Conservation (phyloP, 140 eudicot species). For the Ambrosia hybrid region DNA sequence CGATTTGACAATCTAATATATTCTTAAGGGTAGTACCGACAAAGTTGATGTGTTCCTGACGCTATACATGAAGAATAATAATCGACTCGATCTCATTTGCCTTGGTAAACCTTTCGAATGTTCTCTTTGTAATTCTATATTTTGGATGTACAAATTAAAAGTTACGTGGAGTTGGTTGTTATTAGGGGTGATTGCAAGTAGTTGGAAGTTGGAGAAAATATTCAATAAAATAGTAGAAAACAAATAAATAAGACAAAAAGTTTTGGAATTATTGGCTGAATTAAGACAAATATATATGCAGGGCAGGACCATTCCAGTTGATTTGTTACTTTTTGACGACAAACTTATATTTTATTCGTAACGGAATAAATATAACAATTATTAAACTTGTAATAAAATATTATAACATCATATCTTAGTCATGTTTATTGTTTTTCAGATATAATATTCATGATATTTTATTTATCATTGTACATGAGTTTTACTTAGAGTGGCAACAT, state of each 20-base stretch:
- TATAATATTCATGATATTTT: too few species aligned
- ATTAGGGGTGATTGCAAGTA: background rate
- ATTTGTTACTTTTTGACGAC: conserved; percentile 24
- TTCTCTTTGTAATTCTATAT: background rate
- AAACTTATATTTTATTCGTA: conserved; percentile 13
- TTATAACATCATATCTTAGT: too few species aligned
- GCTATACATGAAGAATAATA: background rate
- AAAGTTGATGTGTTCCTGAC: background rate
- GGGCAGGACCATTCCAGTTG: conserved; percentile 31
- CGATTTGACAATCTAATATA: background rate
- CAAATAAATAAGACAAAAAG: conserved; percentile 21
- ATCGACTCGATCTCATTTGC: too few species aligned
- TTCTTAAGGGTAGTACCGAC: background rate
- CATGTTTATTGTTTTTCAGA: too few species aligned
- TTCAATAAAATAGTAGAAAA: background rate
- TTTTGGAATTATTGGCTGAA: conserved; percentile 20
- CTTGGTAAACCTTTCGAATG: too few species aligned
- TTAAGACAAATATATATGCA: conserved; percentile 27
- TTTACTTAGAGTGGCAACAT: too few species aligned
- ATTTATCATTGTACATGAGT: too few species aligned
- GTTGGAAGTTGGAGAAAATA: conserved; percentile 1
- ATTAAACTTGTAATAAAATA: background rate
- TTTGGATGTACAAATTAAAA: background rate
- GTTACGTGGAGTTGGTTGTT: background rate
- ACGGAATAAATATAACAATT: background rate